Percentiles rank a stretch among this genome's conserved stretches.
These are phyloP conservation scores for Dianthus caryophyllus DNA, from an alignment of 148 eudicot genomes.

Conservation along the genomic window DNA sequence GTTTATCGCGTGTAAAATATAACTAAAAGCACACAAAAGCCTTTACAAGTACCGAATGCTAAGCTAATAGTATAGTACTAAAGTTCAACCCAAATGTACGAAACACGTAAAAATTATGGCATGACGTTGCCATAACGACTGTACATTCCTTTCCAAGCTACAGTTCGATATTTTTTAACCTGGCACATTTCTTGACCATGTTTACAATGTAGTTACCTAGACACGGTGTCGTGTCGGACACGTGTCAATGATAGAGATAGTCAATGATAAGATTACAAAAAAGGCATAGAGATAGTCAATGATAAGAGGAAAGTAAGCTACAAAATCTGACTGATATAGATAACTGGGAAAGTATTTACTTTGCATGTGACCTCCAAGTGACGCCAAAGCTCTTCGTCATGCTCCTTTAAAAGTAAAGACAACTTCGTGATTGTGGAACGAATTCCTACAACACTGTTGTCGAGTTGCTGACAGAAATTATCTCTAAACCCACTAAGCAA, in stretches of 20 bases:
- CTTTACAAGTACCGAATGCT: too few species aligned
- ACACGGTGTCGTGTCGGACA: too few species aligned
- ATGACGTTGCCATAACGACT: neutral
- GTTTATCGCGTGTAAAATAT: neutral
- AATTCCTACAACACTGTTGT: constrained; percentile 93
- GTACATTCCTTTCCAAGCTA: neutral
- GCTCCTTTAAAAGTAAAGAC: constrained; percentile 77
- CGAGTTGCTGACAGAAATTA: constrained; percentile 93
- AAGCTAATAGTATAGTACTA: neutral
- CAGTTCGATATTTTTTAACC: neutral
- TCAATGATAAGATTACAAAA: neutral
- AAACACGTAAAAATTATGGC: neutral
- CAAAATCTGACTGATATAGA: constrained; percentile 2
- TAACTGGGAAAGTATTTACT: constrained; percentile 32
- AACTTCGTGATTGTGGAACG: constrained; percentile 85
- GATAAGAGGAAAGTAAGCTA: neutral
- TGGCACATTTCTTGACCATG: too few species aligned
- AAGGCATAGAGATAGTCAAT: neutral
- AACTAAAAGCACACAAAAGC: neutral
- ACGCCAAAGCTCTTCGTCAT: constrained; percentile 99
- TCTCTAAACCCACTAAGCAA: constrained; percentile 88
- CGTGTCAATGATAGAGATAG: too few species aligned
- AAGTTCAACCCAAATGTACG: neutral
- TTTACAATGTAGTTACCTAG: neutral
- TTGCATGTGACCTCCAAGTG: constrained; percentile 96